Percentiles rank a stretch among this genome's conserved stretches.
Evolutionary conservation across 2,329 filamentous ascomycete species (phyloP).

Genomic region (Colletotrichum tropicale): DNA sequence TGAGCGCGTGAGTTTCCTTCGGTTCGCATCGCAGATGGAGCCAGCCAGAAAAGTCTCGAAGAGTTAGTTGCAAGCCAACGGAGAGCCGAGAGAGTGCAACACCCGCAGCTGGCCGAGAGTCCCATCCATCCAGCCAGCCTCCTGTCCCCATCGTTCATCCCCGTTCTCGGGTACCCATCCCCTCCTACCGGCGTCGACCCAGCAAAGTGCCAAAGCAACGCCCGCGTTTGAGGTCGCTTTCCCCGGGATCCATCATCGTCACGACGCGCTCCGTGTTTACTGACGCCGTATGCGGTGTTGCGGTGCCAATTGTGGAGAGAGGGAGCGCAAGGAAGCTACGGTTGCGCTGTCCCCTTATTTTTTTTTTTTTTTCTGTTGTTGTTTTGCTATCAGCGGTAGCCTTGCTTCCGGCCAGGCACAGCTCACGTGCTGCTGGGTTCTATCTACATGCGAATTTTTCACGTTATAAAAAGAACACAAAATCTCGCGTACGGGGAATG

Average conservation of each 20-base stretch:
- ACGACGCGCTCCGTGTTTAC: neutral
- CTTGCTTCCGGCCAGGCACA: conserved; percentile 8
- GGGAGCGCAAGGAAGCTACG: neutral
- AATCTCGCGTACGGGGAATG: neutral
- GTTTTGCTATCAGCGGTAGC: neutral
- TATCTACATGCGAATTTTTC: neutral
- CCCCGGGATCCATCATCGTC: neutral
- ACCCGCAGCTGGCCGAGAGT: neutral
- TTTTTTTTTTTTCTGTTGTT: neutral
- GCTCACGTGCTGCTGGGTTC: neutral
- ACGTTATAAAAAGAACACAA: neutral
- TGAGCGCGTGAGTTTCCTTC: neutral
- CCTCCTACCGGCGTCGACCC: neutral
- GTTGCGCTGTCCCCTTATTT: neutral
- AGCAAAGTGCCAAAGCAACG: neutral
- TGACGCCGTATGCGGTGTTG: neutral
- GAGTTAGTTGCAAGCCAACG: neutral
- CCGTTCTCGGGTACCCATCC: neutral
- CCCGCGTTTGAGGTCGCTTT: neutral
- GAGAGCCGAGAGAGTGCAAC: neutral
- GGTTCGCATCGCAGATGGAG: neutral
- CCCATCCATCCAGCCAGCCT: neutral
- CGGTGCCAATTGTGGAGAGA: neutral
- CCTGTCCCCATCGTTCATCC: neutral
- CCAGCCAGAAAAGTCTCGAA: neutral